Percentiles rank a stretch among this genome's conserved stretches.
These are phyloP conservation scores for Peronospora tabacina DNA, from an alignment of 352 stramenopile genomes.

Conservation along the genomic window DNA sequence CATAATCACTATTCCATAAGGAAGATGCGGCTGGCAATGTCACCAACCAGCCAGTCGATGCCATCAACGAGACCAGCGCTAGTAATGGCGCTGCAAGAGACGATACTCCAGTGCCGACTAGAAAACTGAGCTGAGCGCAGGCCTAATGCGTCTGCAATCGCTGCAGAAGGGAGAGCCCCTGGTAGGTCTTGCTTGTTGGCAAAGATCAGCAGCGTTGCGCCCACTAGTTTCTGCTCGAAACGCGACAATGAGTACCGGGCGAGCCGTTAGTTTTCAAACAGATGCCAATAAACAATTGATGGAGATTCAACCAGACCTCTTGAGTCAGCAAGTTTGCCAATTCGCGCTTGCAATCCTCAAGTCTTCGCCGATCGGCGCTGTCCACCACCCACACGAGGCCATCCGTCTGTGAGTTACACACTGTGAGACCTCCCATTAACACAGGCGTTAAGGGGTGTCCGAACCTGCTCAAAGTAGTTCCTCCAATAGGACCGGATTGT, in stretches of 20 bases:
- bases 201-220: conserved; percentile 98
- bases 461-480: conserved; percentile 97
- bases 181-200: conserved; percentile 99
- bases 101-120: conserved; percentile 83
- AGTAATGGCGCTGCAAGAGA: conserved; percentile 96
- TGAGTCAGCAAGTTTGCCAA: conserved; percentile 82
- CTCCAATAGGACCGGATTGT: conserved; percentile 99
- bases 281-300: background rate
- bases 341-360: conserved; percentile 92
- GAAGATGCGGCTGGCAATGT: conserved; percentile 95
- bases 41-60: conserved; percentile 96
- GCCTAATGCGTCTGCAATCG: conserved; percentile 89
- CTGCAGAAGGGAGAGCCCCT: conserved; percentile 81
- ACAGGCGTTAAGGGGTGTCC: background rate
- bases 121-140: conserved; percentile 77
- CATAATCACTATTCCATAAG: conserved; percentile 67
- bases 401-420: conserved; percentile 80
- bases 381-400: conserved; percentile 99
- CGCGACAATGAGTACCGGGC: conserved; percentile 1
- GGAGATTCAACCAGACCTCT: conserved; percentile 45
- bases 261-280: background rate
- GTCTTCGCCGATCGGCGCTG: conserved; percentile 87
- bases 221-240: conserved; percentile 89
- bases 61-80: conserved; percentile 92
- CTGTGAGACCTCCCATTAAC: background rate